A percentile compares a stretch with the other conserved stretches of the same genome.
Evolutionary conservation across 2,329 filamentous ascomycete species (phyloP).

Genomic region (Teratosphaeria epicoccoides): DNA sequence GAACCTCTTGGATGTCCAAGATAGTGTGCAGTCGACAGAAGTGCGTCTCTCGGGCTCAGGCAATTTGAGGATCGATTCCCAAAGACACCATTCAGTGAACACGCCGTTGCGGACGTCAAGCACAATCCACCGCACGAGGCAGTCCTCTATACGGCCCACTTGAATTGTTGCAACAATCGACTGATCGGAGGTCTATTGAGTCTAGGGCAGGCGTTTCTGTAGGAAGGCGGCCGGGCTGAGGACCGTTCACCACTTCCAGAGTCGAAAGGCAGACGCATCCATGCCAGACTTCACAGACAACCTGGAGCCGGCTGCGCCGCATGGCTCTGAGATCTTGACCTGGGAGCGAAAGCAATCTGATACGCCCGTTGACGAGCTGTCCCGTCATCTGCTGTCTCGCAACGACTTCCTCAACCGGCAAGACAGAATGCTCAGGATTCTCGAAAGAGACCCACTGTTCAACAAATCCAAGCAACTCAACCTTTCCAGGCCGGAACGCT

Average conservation of each 20-base stretch:
- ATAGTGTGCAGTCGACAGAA: too few relatives aligned
- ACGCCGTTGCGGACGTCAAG: too few relatives aligned
- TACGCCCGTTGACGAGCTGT: constrained; percentile 35
- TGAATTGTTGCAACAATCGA: too few relatives aligned
- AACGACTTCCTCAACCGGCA: constrained; percentile 41
- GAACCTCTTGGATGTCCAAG: background rate
- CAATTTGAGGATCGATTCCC: too few relatives aligned
- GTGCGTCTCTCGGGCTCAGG: too few relatives aligned
- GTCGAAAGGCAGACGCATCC: background rate
- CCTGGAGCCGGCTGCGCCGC: constrained; percentile 35
- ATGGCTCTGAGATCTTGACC: constrained; percentile 37
- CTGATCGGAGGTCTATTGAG: too few relatives aligned
- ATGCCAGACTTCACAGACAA: constrained; percentile 42
- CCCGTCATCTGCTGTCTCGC: constrained; percentile 36
- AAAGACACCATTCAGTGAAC: too few relatives aligned
- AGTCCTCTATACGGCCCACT: too few relatives aligned
- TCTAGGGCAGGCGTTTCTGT: too few relatives aligned
- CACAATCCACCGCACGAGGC: too few relatives aligned
- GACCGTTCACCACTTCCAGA: background rate
- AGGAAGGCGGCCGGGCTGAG: too few relatives aligned
- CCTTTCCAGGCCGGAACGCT: constrained; percentile 41
- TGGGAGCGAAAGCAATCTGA: constrained; percentile 36
- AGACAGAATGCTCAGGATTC: constrained; percentile 33
- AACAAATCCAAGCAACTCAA: constrained; percentile 42
- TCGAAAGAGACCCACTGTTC: constrained; percentile 40